phyloP scores from a whole-genome alignment of 768 basidiomycete genomes.

The Exsudoporus frostii region DNA sequence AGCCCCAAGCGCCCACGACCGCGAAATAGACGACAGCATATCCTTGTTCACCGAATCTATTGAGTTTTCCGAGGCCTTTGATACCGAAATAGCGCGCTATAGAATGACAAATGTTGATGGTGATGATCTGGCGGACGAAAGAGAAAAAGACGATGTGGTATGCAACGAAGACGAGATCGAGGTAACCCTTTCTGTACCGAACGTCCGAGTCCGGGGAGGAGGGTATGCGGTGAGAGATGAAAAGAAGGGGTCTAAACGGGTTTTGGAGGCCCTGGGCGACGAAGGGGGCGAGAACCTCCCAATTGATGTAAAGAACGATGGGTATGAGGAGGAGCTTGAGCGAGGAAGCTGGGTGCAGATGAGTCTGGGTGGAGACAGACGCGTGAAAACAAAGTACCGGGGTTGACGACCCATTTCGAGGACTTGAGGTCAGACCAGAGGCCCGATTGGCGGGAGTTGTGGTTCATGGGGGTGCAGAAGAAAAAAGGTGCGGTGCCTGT shows the following conservation, averaged over 20 bases:
- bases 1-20: constrained; percentile 68
- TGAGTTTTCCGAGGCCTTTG: constrained; percentile 59
- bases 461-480: neutral
- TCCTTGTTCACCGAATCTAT: constrained; percentile 87
- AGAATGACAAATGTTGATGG: constrained; percentile 61
- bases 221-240: constrained; percentile 64
- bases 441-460: neutral
- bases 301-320: constrained; percentile 59
- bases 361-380: neutral
- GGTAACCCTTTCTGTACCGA: constrained; percentile 67
- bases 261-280: constrained; percentile 53
- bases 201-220: constrained; percentile 50
- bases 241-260: constrained; percentile 70
- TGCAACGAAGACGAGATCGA: constrained; percentile 75
- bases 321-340: constrained; percentile 64
- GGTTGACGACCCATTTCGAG: constrained; percentile 70
- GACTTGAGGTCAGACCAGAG: constrained; percentile 52
- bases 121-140: constrained; percentile 74
- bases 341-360: constrained; percentile 47
- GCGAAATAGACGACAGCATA: constrained; percentile 84
- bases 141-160: constrained; percentile 90
- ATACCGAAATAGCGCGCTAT: constrained; percentile 73
- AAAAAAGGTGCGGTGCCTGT: neutral
- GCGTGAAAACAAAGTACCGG: constrained; percentile 39
- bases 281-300: constrained; percentile 53